Conservation (phyloP, 2,329 filamentous ascomycete genomes). For the Plenodomus lindquistii region DNA sequence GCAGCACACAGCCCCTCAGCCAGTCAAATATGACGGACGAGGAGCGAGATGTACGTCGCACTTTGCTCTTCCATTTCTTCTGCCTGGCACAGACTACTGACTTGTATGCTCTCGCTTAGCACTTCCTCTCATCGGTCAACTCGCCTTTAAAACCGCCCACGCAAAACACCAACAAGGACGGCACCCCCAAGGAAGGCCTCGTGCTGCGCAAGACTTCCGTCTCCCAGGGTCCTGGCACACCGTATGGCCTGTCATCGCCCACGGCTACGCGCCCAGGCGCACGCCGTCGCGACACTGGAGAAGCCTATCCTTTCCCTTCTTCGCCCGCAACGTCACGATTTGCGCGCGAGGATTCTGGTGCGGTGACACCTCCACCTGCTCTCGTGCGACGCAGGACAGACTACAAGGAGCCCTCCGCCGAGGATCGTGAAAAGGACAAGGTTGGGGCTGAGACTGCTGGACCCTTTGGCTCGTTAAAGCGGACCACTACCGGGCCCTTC, state of each 20-base stretch:
- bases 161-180: constrained; percentile 67
- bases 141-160: constrained; percentile 86
- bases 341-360: constrained; percentile 65
- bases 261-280: constrained; percentile 72
- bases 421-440: constrained; percentile 57
- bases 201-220: constrained; percentile 82
- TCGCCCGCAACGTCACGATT: constrained; percentile 68
- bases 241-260: constrained; percentile 74
- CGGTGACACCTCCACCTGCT: constrained; percentile 63
- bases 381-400: constrained; percentile 66
- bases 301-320: constrained; percentile 62
- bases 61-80: constrained; percentile 1
- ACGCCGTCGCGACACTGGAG: constrained; percentile 82
- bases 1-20: constrained; percentile 70
- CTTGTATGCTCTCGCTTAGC: constrained; percentile 52
- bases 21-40: constrained; percentile 72
- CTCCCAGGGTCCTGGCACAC: constrained; percentile 67
- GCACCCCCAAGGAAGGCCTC: constrained; percentile 56
- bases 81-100: constrained; percentile 13
- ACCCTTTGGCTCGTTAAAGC: constrained; percentile 60
- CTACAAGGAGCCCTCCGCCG: constrained; percentile 56
- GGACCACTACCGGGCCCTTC: constrained; percentile 59
- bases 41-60: constrained; percentile 61
- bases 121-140: constrained; percentile 86
- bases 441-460: constrained; percentile 44